Evolutionary conservation across 2,329 filamentous ascomycete species (phyloP).

Genomic region (Zasmidium cellare): DNA sequence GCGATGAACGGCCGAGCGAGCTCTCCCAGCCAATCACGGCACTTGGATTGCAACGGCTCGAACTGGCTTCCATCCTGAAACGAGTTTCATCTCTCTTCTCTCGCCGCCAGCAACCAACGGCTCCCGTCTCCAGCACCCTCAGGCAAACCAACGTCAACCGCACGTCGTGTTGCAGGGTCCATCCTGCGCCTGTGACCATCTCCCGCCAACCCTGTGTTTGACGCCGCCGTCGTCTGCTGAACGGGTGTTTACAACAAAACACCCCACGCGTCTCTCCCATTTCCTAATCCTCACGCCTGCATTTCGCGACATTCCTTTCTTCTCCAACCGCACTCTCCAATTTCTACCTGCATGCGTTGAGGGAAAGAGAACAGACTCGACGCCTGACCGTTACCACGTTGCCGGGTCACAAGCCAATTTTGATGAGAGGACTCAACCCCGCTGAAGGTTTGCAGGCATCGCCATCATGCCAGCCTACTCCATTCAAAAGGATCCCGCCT

Average conservation of each 20-base stretch:
- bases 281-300: background rate
- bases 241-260: background rate
- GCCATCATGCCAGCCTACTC: slow-evolving; percentile 41
- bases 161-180: background rate
- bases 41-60: background rate
- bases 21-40: too few relatives aligned
- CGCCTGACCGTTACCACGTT: background rate
- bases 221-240: background rate
- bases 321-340: background rate
- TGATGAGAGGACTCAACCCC: background rate
- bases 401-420: background rate
- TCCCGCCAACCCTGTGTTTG: background rate
- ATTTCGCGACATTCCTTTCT: background rate
- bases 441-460: background rate
- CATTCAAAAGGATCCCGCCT: slow-evolving; percentile 31
- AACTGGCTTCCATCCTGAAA: background rate
- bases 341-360: background rate
- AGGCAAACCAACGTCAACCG: too few relatives aligned
- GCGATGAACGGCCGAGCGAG: background rate
- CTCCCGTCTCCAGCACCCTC: background rate
- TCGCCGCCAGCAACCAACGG: background rate
- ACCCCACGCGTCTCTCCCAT: background rate
- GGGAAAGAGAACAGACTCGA: background rate
- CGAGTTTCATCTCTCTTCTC: background rate
- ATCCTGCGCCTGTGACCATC: background rate